Evolutionary conservation across 768 basidiomycete genomes (phyloP).

Genomic region (Suillus bovinus): DNA sequence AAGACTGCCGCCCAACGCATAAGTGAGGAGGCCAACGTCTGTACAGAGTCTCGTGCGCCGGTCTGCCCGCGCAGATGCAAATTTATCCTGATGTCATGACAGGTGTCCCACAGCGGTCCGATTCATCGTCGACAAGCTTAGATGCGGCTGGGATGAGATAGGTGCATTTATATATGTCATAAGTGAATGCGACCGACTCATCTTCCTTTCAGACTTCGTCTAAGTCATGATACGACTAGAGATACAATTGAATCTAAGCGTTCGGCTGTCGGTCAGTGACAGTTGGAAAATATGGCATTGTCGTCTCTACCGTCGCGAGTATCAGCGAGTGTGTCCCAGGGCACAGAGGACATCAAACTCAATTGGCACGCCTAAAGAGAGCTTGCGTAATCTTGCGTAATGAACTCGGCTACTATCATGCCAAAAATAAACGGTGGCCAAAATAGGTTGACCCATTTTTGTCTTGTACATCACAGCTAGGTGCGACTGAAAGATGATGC

Average conservation of each 20-base stretch:
- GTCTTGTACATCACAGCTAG: neutral
- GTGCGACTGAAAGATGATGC: neutral
- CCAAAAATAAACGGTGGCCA: neutral
- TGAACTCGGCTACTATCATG: neutral
- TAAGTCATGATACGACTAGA: neutral
- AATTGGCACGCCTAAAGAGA: neutral
- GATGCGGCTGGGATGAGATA: neutral
- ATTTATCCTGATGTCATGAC: neutral
- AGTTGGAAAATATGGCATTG: neutral
- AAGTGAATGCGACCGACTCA: neutral
- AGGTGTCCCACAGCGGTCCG: neutral
- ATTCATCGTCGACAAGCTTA: neutral
- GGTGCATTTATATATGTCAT: neutral
- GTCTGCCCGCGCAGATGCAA: neutral
- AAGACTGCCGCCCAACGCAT: neutral
- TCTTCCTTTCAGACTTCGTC: neutral
- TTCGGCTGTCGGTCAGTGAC: neutral
- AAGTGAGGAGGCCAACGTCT: neutral
- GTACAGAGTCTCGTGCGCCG: neutral
- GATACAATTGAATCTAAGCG: neutral
- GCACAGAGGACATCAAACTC: neutral
- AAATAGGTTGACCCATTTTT: neutral
- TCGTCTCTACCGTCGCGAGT: neutral
- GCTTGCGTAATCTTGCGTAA: neutral
- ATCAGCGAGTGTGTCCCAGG: neutral